Percentiles rank a stretch among this genome's conserved stretches.
phyloP scores from a whole-genome alignment of 257 asterid species.

The Ehretia macrophylla region DNA sequence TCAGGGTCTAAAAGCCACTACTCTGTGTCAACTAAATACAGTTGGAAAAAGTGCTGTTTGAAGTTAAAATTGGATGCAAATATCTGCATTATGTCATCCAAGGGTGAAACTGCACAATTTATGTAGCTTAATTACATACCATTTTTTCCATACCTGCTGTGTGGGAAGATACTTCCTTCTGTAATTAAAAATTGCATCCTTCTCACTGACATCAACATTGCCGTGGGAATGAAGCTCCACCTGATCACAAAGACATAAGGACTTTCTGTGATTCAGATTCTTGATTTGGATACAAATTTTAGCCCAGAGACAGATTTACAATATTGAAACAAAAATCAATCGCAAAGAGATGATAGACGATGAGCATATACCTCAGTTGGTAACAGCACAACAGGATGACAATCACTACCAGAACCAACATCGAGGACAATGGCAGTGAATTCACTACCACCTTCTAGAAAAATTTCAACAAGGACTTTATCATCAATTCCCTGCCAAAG shows the following conservation, averaged over 20 bases:
- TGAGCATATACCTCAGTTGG: constrained; percentile 63
- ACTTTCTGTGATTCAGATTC: not conserved
- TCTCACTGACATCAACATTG: constrained; percentile 43
- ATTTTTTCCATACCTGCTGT: constrained; percentile 49
- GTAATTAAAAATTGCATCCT: constrained; percentile 71
- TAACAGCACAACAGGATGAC: constrained; percentile 75
- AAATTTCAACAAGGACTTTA: constrained; percentile 65
- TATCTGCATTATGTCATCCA: not conserved
- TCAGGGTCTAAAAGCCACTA: too few relatives aligned
- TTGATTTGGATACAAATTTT: not conserved
- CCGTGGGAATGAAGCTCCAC: constrained; percentile 77
- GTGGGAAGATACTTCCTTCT: constrained; percentile 87
- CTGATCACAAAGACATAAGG: constrained; percentile 26
- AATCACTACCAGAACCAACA: constrained; percentile 57
- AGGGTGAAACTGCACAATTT: not conserved
- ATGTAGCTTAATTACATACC: not conserved
- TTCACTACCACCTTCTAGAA: constrained; percentile 89
- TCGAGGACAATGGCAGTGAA: constrained; percentile 86
- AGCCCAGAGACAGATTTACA: not conserved
- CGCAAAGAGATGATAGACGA: not conserved
- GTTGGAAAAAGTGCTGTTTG: not conserved
- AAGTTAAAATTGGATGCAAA: not conserved
- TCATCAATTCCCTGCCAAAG: constrained; percentile 78
- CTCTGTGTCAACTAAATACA: not conserved
- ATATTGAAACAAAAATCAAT: not conserved